Conservation (phyloP, 768 basidiomycete species). For the Agrocybe praecox region DNA sequence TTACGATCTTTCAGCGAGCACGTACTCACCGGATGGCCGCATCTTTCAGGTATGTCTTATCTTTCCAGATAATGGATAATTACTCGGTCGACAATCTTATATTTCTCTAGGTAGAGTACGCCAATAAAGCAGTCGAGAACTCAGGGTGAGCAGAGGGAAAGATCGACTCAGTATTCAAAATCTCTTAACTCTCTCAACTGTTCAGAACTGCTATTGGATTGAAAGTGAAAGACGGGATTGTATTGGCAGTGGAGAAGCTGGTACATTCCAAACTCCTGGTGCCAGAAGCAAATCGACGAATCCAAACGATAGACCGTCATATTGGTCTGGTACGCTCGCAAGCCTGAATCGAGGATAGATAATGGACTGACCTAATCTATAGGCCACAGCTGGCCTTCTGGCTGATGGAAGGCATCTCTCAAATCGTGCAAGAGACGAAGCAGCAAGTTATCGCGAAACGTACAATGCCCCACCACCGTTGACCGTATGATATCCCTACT, state of each 20-base stretch:
- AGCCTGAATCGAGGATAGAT: no score
- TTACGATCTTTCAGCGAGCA: conserved; percentile 94
- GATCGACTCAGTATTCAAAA: conserved; percentile 1
- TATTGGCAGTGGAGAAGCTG: conserved; percentile 97
- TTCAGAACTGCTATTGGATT: conserved; percentile 93
- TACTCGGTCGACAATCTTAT: conserved; percentile 8
- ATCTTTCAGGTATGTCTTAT: conserved; percentile 82
- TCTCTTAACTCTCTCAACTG: conserved; percentile 6
- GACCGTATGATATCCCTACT: conserved; percentile 54
- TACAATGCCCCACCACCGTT: conserved; percentile 78
- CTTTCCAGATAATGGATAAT: neutral
- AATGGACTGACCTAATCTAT: conserved; percentile 9
- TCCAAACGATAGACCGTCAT: conserved; percentile 92
- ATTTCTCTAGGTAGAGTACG: conserved; percentile 85
- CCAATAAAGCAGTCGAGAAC: conserved; percentile 98
- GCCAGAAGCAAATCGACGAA: conserved; percentile 89
- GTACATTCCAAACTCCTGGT: conserved; percentile 95
- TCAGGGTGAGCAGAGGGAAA: conserved; percentile 67
- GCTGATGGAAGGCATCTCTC: conserved; percentile 92
- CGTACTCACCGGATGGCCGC: conserved; percentile 95
- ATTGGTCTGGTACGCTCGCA: conserved; percentile 75
- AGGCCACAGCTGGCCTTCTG: conserved; percentile 93
- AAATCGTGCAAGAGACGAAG: conserved; percentile 85
- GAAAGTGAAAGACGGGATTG: conserved; percentile 90
- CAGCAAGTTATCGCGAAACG: conserved; percentile 66